Conservation (phyloP, 23 red algal genomes). For the Pyropia haitanensis region DNA sequence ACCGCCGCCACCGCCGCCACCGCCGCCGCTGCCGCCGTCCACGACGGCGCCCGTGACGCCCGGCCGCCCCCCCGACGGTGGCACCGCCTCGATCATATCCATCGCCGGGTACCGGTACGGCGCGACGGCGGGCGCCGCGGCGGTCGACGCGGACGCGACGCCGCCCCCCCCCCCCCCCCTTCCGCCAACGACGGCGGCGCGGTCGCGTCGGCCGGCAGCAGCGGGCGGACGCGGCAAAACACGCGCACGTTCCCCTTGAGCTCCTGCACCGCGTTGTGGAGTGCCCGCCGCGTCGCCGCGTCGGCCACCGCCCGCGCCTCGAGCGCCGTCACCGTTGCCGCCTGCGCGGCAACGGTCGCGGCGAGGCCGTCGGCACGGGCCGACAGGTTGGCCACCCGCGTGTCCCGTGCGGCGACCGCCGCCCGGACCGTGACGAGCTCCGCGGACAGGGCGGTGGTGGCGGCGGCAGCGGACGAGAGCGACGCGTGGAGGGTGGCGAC, state of each 20-base stretch:
- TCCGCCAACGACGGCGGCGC: background rate
- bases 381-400: too few relatives aligned
- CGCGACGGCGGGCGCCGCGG: constrained; percentile 22
- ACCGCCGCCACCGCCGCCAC: background rate
- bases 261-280: constrained; percentile 94
- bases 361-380: too few relatives aligned
- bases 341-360: background rate
- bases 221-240: constrained; percentile 90
- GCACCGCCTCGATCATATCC: constrained; percentile 30
- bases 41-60: background rate
- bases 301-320: constrained; percentile 59
- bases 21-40: background rate
- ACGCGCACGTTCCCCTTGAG: constrained; percentile 99
- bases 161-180: background rate
- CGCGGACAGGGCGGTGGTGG: too few relatives aligned
- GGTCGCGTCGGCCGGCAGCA: background rate
- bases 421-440: too few relatives aligned
- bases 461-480: too few relatives aligned
- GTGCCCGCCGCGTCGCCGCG: constrained; percentile 33
- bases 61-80: background rate
- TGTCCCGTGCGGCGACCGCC: too few relatives aligned
- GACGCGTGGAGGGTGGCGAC: too few relatives aligned
- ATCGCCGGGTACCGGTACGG: constrained; percentile 78
- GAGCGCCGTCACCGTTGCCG: constrained; percentile 15
- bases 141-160: background rate